phyloP scores from a whole-genome alignment of 805 yeast genomes.

The Candida xyloterini region DNA sequence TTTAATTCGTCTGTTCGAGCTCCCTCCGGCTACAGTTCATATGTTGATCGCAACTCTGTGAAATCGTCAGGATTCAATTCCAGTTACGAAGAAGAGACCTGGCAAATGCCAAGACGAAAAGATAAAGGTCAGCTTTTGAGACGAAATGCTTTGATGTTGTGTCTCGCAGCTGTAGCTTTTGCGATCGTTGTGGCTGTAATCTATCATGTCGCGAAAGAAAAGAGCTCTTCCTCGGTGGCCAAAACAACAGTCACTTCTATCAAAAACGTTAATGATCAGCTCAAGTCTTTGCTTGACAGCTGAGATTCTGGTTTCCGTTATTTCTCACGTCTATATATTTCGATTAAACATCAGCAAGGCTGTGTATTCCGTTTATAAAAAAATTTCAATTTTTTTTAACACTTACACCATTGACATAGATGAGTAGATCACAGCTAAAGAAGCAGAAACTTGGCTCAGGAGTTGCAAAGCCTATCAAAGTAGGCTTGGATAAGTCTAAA shows the following conservation, averaged over 20 bases:
- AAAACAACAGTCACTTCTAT: conserved; percentile 1
- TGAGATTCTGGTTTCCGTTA: conserved; percentile 1
- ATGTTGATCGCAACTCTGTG: not conserved
- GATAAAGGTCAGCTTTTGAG: conserved; percentile 1
- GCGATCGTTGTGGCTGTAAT: conserved; percentile 4
- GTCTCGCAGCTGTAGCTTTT: not conserved
- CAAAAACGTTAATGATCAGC: conserved; percentile 1
- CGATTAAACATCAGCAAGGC: not conserved
- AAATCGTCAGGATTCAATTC: not conserved
- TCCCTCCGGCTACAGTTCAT: conserved; percentile 1
- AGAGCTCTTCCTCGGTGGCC: not conserved
- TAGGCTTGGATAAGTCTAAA: conserved; percentile 51
- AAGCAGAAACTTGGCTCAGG: conserved; percentile 60
- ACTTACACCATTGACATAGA: not conserved
- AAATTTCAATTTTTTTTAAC: conserved; percentile 1
- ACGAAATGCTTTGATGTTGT: conserved; percentile 1
- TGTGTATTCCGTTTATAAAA: not conserved
- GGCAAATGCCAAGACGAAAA: conserved; percentile 6
- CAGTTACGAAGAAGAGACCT: conserved; percentile 1
- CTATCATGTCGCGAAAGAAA: conserved; percentile 1
- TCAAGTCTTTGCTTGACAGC: conserved; percentile 2
- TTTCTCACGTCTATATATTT: too few relatives aligned
- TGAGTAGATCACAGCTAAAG: conserved; percentile 1
- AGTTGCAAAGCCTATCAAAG: conserved; percentile 27
- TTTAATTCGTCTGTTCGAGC: not conserved